phyloP scores from a whole-genome alignment of 805 yeast species.

The Wickerhamiella australiensis region DNA sequence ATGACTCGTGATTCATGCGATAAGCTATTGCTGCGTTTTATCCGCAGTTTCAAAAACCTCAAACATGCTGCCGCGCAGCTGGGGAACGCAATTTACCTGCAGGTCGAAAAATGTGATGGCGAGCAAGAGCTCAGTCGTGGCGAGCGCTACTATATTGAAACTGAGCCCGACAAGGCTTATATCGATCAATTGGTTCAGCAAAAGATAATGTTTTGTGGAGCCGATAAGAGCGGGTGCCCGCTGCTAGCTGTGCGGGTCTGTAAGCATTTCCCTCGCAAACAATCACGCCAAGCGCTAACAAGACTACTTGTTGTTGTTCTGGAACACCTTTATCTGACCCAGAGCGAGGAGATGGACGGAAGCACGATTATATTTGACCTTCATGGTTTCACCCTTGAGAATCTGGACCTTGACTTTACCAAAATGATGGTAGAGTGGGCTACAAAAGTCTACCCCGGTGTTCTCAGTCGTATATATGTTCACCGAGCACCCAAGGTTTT shows the following conservation, averaged over 20 bases:
- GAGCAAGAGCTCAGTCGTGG: constrained; percentile 9
- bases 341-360: neutral
- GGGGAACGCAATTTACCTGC: neutral
- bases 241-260: neutral
- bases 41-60: neutral
- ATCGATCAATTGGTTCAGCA: neutral
- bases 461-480: neutral
- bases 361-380: neutral
- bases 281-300: neutral
- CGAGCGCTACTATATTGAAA: constrained; percentile 4
- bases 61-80: neutral
- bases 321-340: neutral
- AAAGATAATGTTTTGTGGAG: neutral
- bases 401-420: neutral
- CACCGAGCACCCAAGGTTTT: constrained; percentile 9
- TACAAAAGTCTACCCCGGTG: constrained; percentile 6
- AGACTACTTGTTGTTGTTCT: neutral
- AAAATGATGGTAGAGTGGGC: neutral
- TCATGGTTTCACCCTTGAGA: neutral
- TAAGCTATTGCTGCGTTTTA: constrained; percentile 23
- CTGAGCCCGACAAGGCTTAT: neutral
- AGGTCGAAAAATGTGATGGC: neutral
- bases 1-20: constrained; percentile 7
- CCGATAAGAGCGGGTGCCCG: neutral
- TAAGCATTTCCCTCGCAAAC: neutral